These are phyloP conservation scores for Coemansia sp. DNA, from an alignment of 192 early-diverging fungal species.

Conservation along the genomic window DNA sequence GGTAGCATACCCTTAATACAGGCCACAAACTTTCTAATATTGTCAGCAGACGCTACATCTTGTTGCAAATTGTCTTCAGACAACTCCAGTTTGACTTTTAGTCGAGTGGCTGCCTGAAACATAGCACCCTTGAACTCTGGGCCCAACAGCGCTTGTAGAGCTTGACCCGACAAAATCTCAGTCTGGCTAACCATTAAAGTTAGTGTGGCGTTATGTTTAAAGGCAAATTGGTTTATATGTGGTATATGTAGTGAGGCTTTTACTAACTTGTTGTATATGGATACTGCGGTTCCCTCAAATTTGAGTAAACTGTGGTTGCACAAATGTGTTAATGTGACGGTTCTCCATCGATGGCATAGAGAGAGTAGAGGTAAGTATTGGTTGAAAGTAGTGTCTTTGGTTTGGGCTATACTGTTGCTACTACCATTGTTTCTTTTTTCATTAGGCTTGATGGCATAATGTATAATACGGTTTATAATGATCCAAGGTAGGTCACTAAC, in stretches of 20 bases:
- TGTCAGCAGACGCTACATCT: not conserved
- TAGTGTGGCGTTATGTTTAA: constrained; percentile 1
- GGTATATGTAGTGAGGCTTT: not conserved
- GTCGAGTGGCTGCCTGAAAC: not conserved
- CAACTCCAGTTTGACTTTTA: not conserved
- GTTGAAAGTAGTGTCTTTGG: not conserved
- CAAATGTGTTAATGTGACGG: not conserved
- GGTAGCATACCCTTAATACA: constrained; percentile 8
- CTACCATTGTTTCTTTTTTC: not conserved
- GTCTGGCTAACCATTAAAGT: not conserved
- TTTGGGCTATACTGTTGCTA: not conserved
- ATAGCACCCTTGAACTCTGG: not conserved
- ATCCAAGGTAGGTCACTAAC: constrained; percentile 11
- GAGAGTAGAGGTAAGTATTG: constrained; percentile 2
- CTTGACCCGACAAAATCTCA: not conserved
- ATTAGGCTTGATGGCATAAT: not conserved
- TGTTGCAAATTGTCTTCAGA: not conserved
- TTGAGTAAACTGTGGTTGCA: constrained; percentile 5
- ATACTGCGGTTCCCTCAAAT: not conserved
- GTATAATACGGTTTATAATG: constrained; percentile 4
- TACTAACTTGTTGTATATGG: constrained; percentile 1
- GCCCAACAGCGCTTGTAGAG: not conserved
- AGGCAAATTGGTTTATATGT: constrained; percentile 3
- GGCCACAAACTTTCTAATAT: not conserved
- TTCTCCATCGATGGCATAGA: constrained; percentile 10